Base-by-base conservation (phyloP, 2,329 filamentous ascomycete genomes). In the Incumbomyces delicatus region DNA sequence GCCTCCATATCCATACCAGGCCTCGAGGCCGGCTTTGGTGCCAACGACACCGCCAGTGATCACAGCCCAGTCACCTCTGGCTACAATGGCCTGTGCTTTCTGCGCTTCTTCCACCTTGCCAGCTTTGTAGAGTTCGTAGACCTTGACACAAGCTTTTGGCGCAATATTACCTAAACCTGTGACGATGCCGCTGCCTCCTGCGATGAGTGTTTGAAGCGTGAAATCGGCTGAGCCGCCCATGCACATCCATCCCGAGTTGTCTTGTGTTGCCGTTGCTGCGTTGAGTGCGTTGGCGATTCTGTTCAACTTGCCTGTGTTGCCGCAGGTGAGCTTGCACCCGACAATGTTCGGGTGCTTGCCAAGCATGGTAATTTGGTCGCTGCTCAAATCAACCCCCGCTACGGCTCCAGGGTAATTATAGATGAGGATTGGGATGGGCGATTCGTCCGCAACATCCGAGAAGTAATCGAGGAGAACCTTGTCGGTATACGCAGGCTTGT, bases 141-240 rank as follows among this genome's bases (percentile, higher is more conserved):
- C 66, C 57, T 77, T 55, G 48, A 81, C 73, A 62, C 81, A 83
- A 2, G 80, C 69, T 58, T 76, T 80, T 29, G 82, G 84, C 2
- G 79, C 74, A 37, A 88, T 69, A 62, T 89, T 88, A 27, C 76
- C 85, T 46, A 83, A 71, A 11, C 83, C 85, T 12, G 78, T 80
- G 52, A 88, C 83, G 57, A 85, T 76, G 30, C 85, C 84, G 48
- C 81, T 77, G 2, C 80, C 83, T 18, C 83, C 84, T 3, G 78
- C 81, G 36, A 83, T 72, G 33, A 86, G 64, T 1, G 80, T 80
- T 62, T 86, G 83, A 11, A 87, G 65, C 11, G 79, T 81, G 63
- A 87, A 87, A 66, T 88, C 83, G 44, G 81, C 81, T 41, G 78
- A 83, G 46, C 85, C 84, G 35, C 81, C 83, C 57, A 83, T 77